Conservation (phyloP, 192 early-diverging fungal genomes). For the Coemansia sp. region DNA sequence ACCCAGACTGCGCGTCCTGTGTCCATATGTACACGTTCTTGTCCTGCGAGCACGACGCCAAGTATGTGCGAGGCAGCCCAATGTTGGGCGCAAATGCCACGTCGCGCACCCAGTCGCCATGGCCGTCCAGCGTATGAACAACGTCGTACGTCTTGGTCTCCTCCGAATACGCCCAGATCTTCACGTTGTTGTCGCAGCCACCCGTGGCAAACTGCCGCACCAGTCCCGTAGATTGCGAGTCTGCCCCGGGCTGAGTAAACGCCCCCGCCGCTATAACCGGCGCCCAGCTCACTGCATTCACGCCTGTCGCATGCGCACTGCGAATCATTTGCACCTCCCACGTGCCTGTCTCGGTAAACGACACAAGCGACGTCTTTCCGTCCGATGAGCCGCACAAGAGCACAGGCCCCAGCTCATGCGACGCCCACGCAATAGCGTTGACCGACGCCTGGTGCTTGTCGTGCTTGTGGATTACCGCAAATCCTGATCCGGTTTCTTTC, state of each 20-base stretch:
- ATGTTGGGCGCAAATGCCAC: conserved; percentile 95
- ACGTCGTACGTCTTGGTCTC: conserved; percentile 80
- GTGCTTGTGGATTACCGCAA: conserved; percentile 73
- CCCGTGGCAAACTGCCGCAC: conserved; percentile 85
- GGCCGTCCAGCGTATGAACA: conserved; percentile 79
- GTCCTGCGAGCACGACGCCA: conserved; percentile 97
- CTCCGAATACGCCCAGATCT: conserved; percentile 81
- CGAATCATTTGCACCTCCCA: conserved; percentile 77
- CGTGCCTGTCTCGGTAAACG: conserved; percentile 86
- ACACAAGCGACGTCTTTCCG: conserved; percentile 88
- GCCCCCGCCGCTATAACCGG: conserved; percentile 74
- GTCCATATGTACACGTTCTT: conserved; percentile 96
- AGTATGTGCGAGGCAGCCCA: conserved; percentile 82
- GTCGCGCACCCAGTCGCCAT: conserved; percentile 98
- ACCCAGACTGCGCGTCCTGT: conserved; percentile 63
- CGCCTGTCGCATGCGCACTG: conserved; percentile 87
- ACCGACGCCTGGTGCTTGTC: conserved; percentile 88
- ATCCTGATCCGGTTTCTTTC: conserved; percentile 75
- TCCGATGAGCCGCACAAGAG: conserved; percentile 94
- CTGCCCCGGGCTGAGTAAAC: conserved; percentile 36
- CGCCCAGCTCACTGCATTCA: conserved; percentile 94
- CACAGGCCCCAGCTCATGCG: conserved; percentile 92
- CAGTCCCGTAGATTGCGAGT: conserved; percentile 42
- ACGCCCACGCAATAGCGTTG: conserved; percentile 95
- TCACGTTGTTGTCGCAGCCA: conserved; percentile 95